Base-by-base conservation (phyloP, 2,329 filamentous ascomycete genomes). In the Cercospora sp. region DNA sequence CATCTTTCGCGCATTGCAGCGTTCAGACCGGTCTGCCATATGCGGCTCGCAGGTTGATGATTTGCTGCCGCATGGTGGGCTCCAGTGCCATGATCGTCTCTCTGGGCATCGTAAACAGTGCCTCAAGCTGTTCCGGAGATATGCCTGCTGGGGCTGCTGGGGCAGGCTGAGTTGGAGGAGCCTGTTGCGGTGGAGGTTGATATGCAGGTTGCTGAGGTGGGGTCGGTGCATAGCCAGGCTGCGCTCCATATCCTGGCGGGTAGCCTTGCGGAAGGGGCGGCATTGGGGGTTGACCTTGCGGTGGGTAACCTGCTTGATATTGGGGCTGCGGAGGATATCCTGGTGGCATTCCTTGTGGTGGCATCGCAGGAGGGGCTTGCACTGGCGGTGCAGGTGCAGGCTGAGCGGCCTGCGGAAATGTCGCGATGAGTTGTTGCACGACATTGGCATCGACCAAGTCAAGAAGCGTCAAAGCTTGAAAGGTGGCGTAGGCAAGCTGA, bases 401-500 rank as follows among this genome's bases (percentile, higher is more conserved):
- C 30, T 70, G 72, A 13, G 70, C 70, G 28, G 68, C 65, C 30
- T 81, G 84, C 70, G 78, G 78, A 63, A 77, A 75, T 51, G 77
- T 77, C 13, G 75, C 42, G 63, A 97, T 86, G 31, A 98, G 92
- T 4, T 91, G 90, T 70, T 90, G 87, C 64, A 98, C 89, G 3
- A 93, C 89, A 74, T 90, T 89, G 13, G 92, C 91, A 67, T 95
- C 94, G 65, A 98, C 93, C 9, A 98, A 88, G 57, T 93, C 93
- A 87, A 98, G 95, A 42, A 97, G 87, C 2, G 98, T 87, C 9
- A 98, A 86, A 26, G 94, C 91, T 81, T 98, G 94, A 82, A 98
- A 98, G 72, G 98, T 91, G 67, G 95, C 95, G 76, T 96, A 98
- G 4, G 92, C 89, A 55, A 99, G 88, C 81, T 99, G 95, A 0